A percentile compares a stretch with the other conserved stretches of the same genome.
Evolutionary conservation across 2,329 filamentous ascomycete species (phyloP).

Genomic region (Madurella fahalii): DNA sequence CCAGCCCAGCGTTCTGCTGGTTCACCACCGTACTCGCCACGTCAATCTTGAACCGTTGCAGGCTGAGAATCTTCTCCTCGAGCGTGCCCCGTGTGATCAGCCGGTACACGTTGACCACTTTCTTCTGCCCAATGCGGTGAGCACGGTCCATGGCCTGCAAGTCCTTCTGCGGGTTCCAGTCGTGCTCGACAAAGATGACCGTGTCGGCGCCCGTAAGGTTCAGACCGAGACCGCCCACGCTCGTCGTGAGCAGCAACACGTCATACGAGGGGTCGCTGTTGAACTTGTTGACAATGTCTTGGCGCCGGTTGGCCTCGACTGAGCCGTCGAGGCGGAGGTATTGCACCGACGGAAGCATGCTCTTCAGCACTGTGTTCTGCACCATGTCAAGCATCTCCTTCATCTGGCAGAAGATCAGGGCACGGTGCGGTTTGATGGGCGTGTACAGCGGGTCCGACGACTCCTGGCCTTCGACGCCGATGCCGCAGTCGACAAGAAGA

Average conservation of each 20-base stretch:
- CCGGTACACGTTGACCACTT: constrained; percentile 98
- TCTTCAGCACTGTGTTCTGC: constrained; percentile 85
- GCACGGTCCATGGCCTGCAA: constrained; percentile 98
- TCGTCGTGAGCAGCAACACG: constrained; percentile 87
- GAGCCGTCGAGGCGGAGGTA: constrained; percentile 91
- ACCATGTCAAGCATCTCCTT: constrained; percentile 99
- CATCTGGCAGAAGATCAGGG: constrained; percentile 98
- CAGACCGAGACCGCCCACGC: constrained; percentile 87
- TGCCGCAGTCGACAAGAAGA: constrained; percentile 95
- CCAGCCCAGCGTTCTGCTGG: constrained; percentile 92
- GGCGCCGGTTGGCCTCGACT: constrained; percentile 87
- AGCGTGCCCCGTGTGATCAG: constrained; percentile 92
- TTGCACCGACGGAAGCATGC: constrained; percentile 86
- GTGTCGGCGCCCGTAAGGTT: constrained; percentile 97
- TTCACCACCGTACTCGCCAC: constrained; percentile 98
- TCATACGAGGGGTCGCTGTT: constrained; percentile 97
- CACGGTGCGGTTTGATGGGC: constrained; percentile 93
- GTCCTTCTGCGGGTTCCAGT: constrained; percentile 99
- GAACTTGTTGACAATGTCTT: constrained; percentile 98
- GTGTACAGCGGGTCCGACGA: constrained; percentile 59
- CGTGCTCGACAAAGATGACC: constrained; percentile 98
- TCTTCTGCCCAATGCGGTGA: constrained; percentile 98
- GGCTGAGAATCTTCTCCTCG: constrained; percentile 96
- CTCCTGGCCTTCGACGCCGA: constrained; percentile 69
- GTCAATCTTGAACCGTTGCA: constrained; percentile 99